These are phyloP conservation scores for Penicillium goetzii DNA, from an alignment of 495 filamentous ascomycete species.

Conservation along the genomic window DNA sequence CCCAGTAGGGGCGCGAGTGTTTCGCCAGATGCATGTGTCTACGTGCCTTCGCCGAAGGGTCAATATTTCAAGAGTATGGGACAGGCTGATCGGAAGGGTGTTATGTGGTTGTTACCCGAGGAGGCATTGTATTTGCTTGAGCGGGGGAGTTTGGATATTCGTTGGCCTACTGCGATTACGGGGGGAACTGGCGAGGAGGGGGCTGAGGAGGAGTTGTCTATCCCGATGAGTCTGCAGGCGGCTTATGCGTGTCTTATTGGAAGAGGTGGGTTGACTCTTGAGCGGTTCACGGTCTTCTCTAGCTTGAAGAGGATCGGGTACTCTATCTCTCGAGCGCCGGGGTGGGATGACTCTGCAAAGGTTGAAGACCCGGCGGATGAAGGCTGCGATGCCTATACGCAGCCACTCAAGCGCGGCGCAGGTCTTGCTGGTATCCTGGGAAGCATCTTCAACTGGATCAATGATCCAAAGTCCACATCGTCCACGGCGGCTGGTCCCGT, in stretches of 20 bases:
- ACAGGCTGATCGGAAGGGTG: conserved; percentile 56
- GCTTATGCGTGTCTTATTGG: conserved; percentile 83
- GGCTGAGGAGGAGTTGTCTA: conserved; percentile 52
- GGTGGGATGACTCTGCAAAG: conserved; percentile 47
- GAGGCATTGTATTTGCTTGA: conserved; percentile 90
- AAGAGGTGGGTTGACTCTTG: conserved; percentile 66
- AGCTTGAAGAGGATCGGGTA: conserved; percentile 85
- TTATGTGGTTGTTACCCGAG: conserved; percentile 85
- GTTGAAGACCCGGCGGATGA: conserved; percentile 10
- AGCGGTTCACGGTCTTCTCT: conserved; percentile 84
- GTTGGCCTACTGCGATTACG: conserved; percentile 65
- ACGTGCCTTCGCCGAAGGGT: conserved; percentile 51
- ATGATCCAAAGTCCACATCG: conserved; percentile 30
- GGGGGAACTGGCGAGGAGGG: conserved; percentile 35
- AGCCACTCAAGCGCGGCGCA: conserved; percentile 27
- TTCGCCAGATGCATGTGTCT: conserved; percentile 45
- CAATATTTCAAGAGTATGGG: conserved; percentile 62
- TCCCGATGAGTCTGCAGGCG: conserved; percentile 87
- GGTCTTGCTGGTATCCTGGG: conserved; percentile 42
- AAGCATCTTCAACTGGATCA: conserved; percentile 42
- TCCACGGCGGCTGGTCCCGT: conserved; percentile 64
- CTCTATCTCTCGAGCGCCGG: conserved; percentile 69
- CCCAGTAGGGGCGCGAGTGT: conserved; percentile 30
- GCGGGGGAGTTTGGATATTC: conserved; percentile 79
- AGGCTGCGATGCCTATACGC: conserved; percentile 8